Conservation (phyloP, 306 rosid species). For the Sicyos baderoa region DNA sequence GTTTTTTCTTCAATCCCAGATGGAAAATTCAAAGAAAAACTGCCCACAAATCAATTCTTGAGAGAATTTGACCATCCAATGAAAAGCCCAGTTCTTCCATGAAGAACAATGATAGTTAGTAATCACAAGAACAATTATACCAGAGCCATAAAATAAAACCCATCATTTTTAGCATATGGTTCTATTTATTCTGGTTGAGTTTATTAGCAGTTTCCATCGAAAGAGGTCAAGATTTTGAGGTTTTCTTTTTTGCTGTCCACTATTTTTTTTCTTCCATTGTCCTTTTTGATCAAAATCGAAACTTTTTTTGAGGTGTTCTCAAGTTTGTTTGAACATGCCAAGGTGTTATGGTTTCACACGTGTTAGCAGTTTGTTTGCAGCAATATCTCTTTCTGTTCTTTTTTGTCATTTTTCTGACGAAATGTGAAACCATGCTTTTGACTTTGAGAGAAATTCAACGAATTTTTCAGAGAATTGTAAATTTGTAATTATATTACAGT, state of each 20-base stretch:
- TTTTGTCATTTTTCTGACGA: background rate
- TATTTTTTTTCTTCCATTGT: background rate
- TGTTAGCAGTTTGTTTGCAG: conserved; percentile 1
- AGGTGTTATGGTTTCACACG: background rate
- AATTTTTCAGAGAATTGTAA: background rate
- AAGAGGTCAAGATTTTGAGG: background rate
- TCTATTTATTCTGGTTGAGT: conserved; percentile 17
- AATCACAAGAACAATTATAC: background rate
- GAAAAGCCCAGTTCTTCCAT: background rate
- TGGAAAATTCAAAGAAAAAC: background rate
- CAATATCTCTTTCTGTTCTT: background rate
- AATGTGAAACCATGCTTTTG: background rate
- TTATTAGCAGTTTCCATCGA: conserved; percentile 15
- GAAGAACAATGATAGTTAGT: background rate
- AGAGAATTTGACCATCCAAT: background rate
- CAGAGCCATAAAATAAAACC: background rate
- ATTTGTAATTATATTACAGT: background rate
- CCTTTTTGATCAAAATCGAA: background rate
- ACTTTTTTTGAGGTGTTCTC: conserved; percentile 7
- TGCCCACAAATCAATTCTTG: background rate
- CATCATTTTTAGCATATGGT: background rate
- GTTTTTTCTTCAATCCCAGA: background rate
- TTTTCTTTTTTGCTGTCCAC: conserved; percentile 5
- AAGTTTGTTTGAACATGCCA: conserved; percentile 9
- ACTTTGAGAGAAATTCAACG: background rate